A percentile compares a stretch with the other conserved stretches of the same genome.
Evolutionary conservation across 2,329 filamentous ascomycete genomes (phyloP).

Genomic region (Fusarium sp.): DNA sequence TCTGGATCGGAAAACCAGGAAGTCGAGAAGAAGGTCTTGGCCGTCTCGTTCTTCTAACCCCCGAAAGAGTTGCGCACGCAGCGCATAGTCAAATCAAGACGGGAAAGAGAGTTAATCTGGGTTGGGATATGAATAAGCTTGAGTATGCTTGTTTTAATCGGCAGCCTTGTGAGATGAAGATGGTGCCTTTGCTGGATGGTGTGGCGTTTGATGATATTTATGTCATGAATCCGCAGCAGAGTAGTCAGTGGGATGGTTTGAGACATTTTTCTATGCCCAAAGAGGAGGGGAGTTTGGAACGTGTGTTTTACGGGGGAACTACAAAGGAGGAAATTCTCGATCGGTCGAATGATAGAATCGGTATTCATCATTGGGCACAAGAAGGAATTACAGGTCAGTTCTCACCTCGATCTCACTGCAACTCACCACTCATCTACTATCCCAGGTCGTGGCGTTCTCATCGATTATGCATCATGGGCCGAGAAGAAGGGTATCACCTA

Average conservation of each 20-base stretch:
- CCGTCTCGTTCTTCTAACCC: constrained; percentile 62
- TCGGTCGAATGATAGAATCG: constrained; percentile 57
- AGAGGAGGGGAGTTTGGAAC: constrained; percentile 49
- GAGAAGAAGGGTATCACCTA: constrained; percentile 52
- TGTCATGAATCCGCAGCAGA: constrained; percentile 63
- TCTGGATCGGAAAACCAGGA: constrained; percentile 60
- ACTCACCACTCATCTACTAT: fast-evolving
- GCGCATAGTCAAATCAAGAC: constrained; percentile 63
- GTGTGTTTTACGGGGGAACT: constrained; percentile 62
- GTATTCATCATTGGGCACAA: constrained; percentile 60
- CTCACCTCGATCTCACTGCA: fast-evolving
- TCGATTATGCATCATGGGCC: constrained; percentile 63
- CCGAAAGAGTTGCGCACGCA: constrained; percentile 59
- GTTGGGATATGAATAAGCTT: constrained; percentile 67
- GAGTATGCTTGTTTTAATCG: constrained; percentile 66
- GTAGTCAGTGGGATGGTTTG: constrained; percentile 64
- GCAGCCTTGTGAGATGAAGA: constrained; percentile 61
- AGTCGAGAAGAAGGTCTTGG: constrained; percentile 65
- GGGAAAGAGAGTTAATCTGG: constrained; percentile 63
- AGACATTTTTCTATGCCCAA: constrained; percentile 61
- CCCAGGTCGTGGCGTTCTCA: constrained; percentile 60
- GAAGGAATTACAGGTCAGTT: constrained; percentile 53
- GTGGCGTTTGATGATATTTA: constrained; percentile 63
- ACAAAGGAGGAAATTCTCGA: constrained; percentile 60
- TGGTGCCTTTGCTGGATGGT: constrained; percentile 60